Evolutionary conservation across 352 stramenopile species (phyloP), one percentile per base, ranked within the genome.

Genomic region (Globisporangium ultimum): DNA sequence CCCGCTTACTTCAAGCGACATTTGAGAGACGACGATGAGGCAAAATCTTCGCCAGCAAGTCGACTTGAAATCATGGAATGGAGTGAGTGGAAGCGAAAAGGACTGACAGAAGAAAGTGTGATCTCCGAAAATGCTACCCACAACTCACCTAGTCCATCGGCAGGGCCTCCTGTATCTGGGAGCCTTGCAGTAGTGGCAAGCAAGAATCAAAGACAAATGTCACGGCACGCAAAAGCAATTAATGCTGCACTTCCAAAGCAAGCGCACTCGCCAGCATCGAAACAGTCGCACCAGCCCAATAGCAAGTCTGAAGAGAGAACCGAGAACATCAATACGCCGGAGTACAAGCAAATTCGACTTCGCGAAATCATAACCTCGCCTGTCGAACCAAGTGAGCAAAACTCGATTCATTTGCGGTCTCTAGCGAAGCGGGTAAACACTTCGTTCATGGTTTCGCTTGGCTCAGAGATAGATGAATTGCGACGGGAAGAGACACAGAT

Each of bases 341-440:
- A 69, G 42, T 78, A 76, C 63, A 89, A 89, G 24, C 78, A 71
- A 2, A 63, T 78, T 42, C 72, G 84, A 9, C 66, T 93, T 40
- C 74, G 71, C 1, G 80, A 81, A 48, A 91, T 93, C 14, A 49
- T 93, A 7, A 63, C 64, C 34, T 80, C 80, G 20, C 79, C 80
- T 1, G 62, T 88, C 3, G 81, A 91, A 24, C 67, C 79, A n/a
- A 80, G 68, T 34, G 62, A 77, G 18, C 48, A 58, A 40, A 87
- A 76, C 59, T 70, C 73, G 0, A 53, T 53, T 13, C 67, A 87
- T 38, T 53, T 88, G 13, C 68, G 66, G 20, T 55, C 70, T 24
- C 68, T 88, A 8, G 67, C 74, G 18, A 54, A 72, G 17, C 76
- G 73, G 17, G 67, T 80, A 0, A 84, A 84, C 34, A 76, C 69